These are phyloP conservation scores for Lignosus rhinocerotis DNA, from an alignment of 1,284 basidiomycete genomes.

Conservation along the genomic window DNA sequence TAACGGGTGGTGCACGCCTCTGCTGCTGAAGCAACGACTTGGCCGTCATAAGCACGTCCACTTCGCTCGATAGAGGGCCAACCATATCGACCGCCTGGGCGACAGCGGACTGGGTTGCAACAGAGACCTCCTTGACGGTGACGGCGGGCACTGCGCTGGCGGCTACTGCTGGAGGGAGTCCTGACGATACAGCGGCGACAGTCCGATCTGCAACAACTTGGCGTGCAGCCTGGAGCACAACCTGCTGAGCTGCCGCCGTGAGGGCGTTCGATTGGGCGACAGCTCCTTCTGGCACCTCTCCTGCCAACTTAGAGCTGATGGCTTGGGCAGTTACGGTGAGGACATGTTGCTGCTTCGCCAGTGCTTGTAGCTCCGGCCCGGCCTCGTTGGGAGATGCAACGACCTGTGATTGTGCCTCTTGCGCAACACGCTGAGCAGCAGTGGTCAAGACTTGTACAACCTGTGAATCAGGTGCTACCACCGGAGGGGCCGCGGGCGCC, in stretches of 20 bases:
- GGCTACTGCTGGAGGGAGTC: conserved; percentile 42
- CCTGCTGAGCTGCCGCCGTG: conserved; percentile 74
- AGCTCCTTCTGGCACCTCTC: conserved; percentile 48
- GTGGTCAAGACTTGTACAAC: conserved; percentile 75
- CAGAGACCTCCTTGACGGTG: conserved; percentile 74
- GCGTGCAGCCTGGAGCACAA: conserved; percentile 77
- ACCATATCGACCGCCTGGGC: conserved; percentile 68
- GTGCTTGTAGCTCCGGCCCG: conserved; percentile 56
- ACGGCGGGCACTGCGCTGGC: conserved; percentile 45
- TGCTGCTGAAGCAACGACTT: conserved; percentile 59
- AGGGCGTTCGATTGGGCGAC: conserved; percentile 45
- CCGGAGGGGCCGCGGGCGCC: conserved; percentile 25
- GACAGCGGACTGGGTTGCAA: conserved; percentile 73
- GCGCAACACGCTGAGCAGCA: conserved; percentile 72
- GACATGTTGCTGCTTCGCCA: conserved; percentile 79
- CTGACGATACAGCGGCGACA: conserved; percentile 44
- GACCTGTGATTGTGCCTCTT: conserved; percentile 69
- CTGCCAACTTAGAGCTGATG: conserved; percentile 65
- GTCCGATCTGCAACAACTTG: conserved; percentile 59
- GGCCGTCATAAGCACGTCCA: conserved; percentile 67
- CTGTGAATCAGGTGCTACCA: conserved; percentile 51
- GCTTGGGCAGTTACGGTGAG: conserved; percentile 76
- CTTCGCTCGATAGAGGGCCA: conserved; percentile 60
- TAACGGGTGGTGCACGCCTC: conserved; percentile 23
- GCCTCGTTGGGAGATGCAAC: conserved; percentile 52